Evolutionary conservation across 2,329 filamentous ascomycete genomes (phyloP).

Genomic region (Purpureocillium takamizusanense): DNA sequence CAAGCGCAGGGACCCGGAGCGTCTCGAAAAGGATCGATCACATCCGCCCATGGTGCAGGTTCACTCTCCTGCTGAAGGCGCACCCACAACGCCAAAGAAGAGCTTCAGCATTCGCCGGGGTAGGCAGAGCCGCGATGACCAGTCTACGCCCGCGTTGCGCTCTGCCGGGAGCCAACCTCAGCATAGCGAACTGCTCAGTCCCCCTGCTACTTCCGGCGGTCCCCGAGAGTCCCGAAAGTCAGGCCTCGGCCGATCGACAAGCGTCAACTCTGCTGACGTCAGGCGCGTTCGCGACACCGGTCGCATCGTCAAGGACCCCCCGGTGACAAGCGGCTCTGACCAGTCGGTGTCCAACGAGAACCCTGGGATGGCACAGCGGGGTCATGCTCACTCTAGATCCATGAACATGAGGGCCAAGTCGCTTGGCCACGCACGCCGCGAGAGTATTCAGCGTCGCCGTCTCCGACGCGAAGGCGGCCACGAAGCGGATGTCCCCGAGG

Average conservation of each 20-base stretch:
- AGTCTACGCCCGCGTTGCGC: constrained; percentile 34
- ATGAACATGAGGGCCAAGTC: constrained; percentile 73
- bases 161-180: constrained; percentile 60
- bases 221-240: constrained; percentile 50
- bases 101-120: constrained; percentile 74
- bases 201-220: constrained; percentile 55
- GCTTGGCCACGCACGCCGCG: constrained; percentile 76
- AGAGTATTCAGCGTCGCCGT: constrained; percentile 85
- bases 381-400: constrained; percentile 42
- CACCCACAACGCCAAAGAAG: constrained; percentile 58
- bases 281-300: constrained; percentile 46
- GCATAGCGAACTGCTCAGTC: constrained; percentile 69
- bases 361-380: constrained; percentile 40
- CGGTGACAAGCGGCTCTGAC: constrained; percentile 71
- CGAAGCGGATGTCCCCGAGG: constrained; percentile 77
- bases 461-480: constrained; percentile 62
- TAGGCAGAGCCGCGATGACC: constrained; percentile 44
- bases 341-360: constrained; percentile 54
- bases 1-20: constrained; percentile 59
- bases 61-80: constrained; percentile 62
- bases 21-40: constrained; percentile 53
- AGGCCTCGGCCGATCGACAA: constrained; percentile 73
- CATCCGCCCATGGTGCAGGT: constrained; percentile 68
- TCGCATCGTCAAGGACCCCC: constrained; percentile 51
- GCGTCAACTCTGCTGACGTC: constrained; percentile 82